A percentile compares a stretch with the other conserved stretches of the same genome.
Evolutionary conservation across 1,284 basidiomycete genomes (phyloP).

Genomic region (Cryptococcus floricola): DNA sequence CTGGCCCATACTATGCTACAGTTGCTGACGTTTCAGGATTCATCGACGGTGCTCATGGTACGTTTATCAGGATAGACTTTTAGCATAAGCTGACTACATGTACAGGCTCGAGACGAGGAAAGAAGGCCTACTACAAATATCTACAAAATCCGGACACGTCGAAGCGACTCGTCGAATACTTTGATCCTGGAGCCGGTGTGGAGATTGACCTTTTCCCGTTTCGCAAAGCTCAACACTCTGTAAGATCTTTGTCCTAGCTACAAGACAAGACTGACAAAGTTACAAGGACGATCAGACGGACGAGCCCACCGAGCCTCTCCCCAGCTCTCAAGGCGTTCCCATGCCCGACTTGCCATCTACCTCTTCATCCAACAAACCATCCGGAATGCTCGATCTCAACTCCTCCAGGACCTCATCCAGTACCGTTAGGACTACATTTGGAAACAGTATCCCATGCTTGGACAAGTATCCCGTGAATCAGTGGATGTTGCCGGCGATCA

Average conservation of each 20-base stretch:
- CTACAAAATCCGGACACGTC: background rate
- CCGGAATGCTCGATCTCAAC: background rate
- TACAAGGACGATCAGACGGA: no score
- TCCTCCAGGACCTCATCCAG: background rate
- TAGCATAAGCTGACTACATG: background rate
- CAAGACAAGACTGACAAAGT: no score
- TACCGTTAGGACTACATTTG: background rate
- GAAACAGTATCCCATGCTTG: background rate
- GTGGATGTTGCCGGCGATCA: background rate
- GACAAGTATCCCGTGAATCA: background rate
- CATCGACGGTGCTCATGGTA: background rate
- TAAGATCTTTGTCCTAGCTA: background rate
- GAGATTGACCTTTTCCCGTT: slow-evolving; percentile 9
- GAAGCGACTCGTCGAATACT: slow-evolving; percentile 5
- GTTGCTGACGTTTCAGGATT: background rate
- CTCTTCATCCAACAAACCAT: background rate
- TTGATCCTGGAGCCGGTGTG: slow-evolving; percentile 7
- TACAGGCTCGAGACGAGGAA: background rate
- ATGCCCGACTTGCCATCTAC: background rate
- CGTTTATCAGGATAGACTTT: background rate
- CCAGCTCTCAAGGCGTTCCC: background rate
- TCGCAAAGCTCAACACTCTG: background rate
- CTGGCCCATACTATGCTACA: background rate
- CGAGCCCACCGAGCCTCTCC: background rate
- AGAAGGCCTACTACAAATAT: background rate